phyloP scores from a whole-genome alignment of 1,284 basidiomycete species.

The Apiotrichum montevideense region DNA sequence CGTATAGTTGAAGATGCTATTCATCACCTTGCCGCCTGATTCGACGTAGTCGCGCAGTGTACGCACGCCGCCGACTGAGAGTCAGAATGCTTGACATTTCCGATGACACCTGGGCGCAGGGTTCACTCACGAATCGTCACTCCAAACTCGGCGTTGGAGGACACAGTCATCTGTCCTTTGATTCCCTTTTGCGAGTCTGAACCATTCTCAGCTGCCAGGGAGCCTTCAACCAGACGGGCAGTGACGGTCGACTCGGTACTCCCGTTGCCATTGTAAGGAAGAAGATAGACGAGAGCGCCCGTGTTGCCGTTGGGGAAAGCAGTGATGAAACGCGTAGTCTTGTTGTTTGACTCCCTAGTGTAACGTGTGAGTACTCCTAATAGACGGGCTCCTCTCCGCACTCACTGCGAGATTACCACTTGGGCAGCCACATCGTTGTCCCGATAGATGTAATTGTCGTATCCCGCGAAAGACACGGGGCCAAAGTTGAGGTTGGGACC shows the following conservation, averaged over 20 bases:
- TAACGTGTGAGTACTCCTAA: too few relatives aligned
- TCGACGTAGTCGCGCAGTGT: slow-evolving; percentile 49
- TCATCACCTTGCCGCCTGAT: slow-evolving; percentile 28
- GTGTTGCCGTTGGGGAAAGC: slow-evolving; percentile 50
- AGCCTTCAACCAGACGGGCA: slow-evolving; percentile 28
- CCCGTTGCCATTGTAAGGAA: slow-evolving; percentile 24
- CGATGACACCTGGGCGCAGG: too few relatives aligned
- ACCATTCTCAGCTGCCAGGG: slow-evolving; percentile 12
- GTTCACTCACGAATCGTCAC: slow-evolving; percentile 41
- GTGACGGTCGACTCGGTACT: slow-evolving; percentile 7
- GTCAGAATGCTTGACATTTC: background rate
- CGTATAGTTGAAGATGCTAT: slow-evolving; percentile 51
- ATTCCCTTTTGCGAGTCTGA: slow-evolving; percentile 46
- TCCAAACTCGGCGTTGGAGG: slow-evolving; percentile 45
- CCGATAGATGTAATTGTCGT: slow-evolving; percentile 50
- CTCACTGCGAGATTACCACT: slow-evolving; percentile 42
- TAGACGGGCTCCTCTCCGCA: background rate
- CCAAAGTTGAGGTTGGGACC: slow-evolving; percentile 18
- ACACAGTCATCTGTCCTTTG: slow-evolving; percentile 42
- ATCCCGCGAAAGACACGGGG: slow-evolving; percentile 40
- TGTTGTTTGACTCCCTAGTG: background rate
- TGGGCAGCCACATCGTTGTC: slow-evolving; percentile 47
- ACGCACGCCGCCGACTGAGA: slow-evolving; percentile 46
- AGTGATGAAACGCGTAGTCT: slow-evolving; percentile 46
- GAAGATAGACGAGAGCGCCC: slow-evolving; percentile 46